Conservation (phyloP, 768 basidiomycete species). For the Boletus barrowsii region DNA sequence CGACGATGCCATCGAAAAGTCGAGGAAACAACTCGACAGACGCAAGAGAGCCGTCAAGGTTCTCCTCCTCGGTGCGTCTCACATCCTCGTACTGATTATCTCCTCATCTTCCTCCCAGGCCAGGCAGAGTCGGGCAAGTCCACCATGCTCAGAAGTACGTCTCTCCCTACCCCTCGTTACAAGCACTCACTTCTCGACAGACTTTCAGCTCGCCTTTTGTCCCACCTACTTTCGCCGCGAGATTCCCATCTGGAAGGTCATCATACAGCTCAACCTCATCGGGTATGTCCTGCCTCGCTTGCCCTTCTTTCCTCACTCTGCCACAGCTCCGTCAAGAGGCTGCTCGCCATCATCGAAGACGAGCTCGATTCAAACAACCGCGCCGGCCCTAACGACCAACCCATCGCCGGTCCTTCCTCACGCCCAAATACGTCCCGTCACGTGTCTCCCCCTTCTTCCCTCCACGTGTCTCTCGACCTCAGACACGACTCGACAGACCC, state of each 20-base stretch:
- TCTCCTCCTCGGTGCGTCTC: constrained; percentile 23
- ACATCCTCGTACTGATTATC: fast-evolving
- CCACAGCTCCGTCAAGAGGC: constrained; percentile 52
- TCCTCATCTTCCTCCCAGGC: constrained; percentile 7
- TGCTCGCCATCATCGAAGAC: constrained; percentile 51
- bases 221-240: constrained; percentile 60
- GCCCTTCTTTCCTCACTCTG: background rate
- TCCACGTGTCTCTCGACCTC: background rate
- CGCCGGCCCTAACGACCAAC: background rate
- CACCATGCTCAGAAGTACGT: constrained; percentile 29
- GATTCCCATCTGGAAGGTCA: constrained; percentile 55
- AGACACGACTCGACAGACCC: constrained; percentile 5
- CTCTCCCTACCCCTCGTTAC: no score
- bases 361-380: constrained; percentile 34
- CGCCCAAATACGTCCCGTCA: background rate
- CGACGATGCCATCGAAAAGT: constrained; percentile 29
- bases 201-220: constrained; percentile 66
- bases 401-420: background rate
- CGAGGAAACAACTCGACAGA: constrained; percentile 18
- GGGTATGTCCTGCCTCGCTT: constrained; percentile 34
- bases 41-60: constrained; percentile 30
- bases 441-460: background rate
- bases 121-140: constrained; percentile 34
- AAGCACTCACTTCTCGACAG: constrained; percentile 30
- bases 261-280: constrained; percentile 70